phyloP scores from a whole-genome alignment of 2,329 filamentous ascomycete species.

The Didymellaceae sp. region DNA sequence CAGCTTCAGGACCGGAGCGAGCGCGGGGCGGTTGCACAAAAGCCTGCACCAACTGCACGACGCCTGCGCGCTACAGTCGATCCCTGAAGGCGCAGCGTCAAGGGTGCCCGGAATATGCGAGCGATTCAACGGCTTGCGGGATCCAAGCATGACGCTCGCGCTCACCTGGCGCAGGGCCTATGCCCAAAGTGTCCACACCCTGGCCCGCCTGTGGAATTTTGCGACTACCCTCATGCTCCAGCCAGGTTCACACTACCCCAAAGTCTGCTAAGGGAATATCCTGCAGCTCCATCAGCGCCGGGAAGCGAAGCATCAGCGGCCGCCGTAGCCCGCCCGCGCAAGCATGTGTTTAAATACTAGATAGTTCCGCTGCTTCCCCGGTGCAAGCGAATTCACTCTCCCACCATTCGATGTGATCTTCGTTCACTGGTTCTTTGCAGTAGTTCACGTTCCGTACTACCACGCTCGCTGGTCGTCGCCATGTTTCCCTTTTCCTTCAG shows the following conservation, averaged over 20 bases:
- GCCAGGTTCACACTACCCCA: slow-evolving; percentile 51
- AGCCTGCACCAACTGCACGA: slow-evolving; percentile 15
- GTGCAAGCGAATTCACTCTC: slow-evolving; percentile 47
- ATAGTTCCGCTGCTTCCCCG: slow-evolving; percentile 48
- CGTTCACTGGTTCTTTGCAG: slow-evolving; percentile 42
- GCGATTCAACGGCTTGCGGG: slow-evolving; percentile 50
- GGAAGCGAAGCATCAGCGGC: slow-evolving; percentile 49
- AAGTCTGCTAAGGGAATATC: slow-evolving; percentile 49
- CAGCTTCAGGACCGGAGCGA: slow-evolving; percentile 26
- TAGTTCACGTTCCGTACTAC: slow-evolving; percentile 43
- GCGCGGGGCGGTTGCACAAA: slow-evolving; percentile 39
- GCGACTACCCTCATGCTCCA: slow-evolving; percentile 50
- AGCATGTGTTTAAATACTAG: slow-evolving; percentile 51
- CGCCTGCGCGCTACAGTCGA: slow-evolving; percentile 38
- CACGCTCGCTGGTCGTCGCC: slow-evolving; percentile 47
- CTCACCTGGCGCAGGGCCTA: slow-evolving; percentile 42
- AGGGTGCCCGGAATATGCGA: slow-evolving; percentile 46
- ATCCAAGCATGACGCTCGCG: slow-evolving; percentile 49
- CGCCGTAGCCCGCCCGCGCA: slow-evolving; percentile 47
- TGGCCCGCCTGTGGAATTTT: slow-evolving; percentile 43
- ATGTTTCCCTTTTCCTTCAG: slow-evolving; percentile 49
- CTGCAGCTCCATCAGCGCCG: slow-evolving; percentile 50
- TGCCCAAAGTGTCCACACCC: slow-evolving; percentile 39
- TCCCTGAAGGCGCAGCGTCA: slow-evolving; percentile 41
- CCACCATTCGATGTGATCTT: slow-evolving; percentile 51